Evolutionary conservation across 2,329 filamentous ascomycete genomes (phyloP), one percentile per base, ranked within the genome.

Genomic region (Sordariomycetes sp.): DNA sequence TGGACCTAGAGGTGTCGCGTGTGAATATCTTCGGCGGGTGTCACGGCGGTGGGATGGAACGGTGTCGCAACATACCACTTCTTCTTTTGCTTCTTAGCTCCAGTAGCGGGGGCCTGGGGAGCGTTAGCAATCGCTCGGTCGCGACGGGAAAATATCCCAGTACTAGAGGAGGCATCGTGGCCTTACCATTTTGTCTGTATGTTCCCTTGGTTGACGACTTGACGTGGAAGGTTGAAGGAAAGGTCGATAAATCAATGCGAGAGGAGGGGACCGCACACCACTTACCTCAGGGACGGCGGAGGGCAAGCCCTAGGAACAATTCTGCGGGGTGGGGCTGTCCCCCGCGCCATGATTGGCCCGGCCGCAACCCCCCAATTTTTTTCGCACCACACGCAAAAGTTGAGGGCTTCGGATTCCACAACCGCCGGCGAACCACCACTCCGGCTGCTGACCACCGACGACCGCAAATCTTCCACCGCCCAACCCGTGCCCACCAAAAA

Each of bases 71-170:
- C 63, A 58, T 64, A 65, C 74, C 74, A 76, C 74, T 77, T 76
- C 73, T 77, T 76, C 74, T 77, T 77, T 71, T 76, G 74, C 72
- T 77, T 76, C 72, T 75, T 76, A 69, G 70, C 73, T 73, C 73
- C 73, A 68, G 73, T 71, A 69, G 74, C 73, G 66, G 73, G 71
- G 69, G 72, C 72, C 74, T 74, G 62, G 40, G 61, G 53, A 59
- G 58, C 58, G 62, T 68, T 62, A 55, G 63, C 60, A 58, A 60
- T 60, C 5, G 20, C 40, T 52, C 12, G 37, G 18, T 34, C 14
- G 40, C 40, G 12, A n/a, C 18, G 14, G 18, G 7, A n/a, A n/a
- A n/a, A 7, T 8, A 20, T 12, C n/a, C 18, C 20, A 20, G 5
- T n/a, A 14, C 51, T 6, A 34, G n/a, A 20, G 51, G 51, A 24